Evolutionary conservation across 805 yeast genomes (phyloP).

Genomic region (Candida saitoana): DNA sequence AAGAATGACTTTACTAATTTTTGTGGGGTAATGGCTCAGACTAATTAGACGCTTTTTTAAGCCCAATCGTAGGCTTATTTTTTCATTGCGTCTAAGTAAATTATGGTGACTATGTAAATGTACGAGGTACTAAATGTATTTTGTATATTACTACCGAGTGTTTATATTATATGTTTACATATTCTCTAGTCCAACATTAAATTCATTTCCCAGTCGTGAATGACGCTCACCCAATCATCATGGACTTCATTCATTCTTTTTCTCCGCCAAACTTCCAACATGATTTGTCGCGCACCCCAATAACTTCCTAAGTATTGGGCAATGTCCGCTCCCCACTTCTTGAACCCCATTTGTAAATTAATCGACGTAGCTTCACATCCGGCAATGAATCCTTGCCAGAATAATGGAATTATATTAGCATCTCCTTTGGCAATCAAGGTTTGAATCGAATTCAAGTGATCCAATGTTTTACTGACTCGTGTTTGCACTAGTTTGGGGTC

Average conservation of each 20-base stretch:
- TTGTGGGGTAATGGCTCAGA: too few relatives aligned
- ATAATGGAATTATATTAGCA: constrained; percentile 66
- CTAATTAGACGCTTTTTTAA: too few relatives aligned
- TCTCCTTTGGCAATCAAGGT: constrained; percentile 49
- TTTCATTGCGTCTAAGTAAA: too few relatives aligned
- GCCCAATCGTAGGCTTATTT: too few relatives aligned
- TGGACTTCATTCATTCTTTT: constrained; percentile 54
- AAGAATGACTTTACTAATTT: too few relatives aligned
- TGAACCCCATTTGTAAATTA: constrained; percentile 60
- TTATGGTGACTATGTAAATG: too few relatives aligned
- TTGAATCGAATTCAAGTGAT: constrained; percentile 62
- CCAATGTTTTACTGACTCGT: constrained; percentile 56
- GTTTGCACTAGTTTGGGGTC: constrained; percentile 57
- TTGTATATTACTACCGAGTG: too few relatives aligned
- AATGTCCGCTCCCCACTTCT: constrained; percentile 68
- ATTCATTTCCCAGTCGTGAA: constrained; percentile 81
- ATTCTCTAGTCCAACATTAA: constrained; percentile 52
- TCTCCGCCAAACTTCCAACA: constrained; percentile 82
- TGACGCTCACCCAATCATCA: constrained; percentile 75
- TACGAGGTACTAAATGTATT: too few relatives aligned
- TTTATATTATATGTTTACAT: background rate
- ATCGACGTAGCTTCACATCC: constrained; percentile 71
- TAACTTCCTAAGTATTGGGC: constrained; percentile 61
- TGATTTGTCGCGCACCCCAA: constrained; percentile 81
- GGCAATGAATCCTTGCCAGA: constrained; percentile 88